Evolutionary conservation across 805 yeast genomes (phyloP).

Genomic region (Blastobotrys terrestris): DNA sequence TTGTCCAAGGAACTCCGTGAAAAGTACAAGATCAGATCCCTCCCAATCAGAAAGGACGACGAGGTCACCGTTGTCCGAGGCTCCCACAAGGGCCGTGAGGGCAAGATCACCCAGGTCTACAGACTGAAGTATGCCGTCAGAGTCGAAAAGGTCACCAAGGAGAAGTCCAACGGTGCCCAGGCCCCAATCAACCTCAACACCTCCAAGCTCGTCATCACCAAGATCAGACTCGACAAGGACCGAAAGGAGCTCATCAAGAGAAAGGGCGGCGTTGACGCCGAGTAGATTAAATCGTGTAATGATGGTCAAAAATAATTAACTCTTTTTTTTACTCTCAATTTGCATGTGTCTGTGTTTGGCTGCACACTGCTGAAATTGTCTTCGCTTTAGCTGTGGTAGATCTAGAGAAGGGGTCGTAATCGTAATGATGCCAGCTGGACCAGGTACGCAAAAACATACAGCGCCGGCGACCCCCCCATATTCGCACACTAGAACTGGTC

Average conservation of each 20-base stretch:
- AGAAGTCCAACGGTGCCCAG: constrained; percentile 96
- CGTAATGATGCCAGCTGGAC: too few species aligned
- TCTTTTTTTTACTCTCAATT: too few species aligned
- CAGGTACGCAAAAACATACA: too few species aligned
- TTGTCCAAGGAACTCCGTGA: constrained; percentile 97
- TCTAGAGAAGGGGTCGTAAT: too few species aligned
- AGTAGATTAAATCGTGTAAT: constrained; percentile 44
- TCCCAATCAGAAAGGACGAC: constrained; percentile 98
- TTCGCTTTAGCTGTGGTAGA: too few species aligned
- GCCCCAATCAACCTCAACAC: constrained; percentile 97
- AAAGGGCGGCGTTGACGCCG: constrained; percentile 92
- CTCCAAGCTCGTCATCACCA: constrained; percentile 98
- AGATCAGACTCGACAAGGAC: constrained; percentile 97
- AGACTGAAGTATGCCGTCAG: constrained; percentile 96
- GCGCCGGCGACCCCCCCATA: too few species aligned
- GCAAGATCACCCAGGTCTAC: constrained; percentile 96
- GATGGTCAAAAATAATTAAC: constrained; percentile 1
- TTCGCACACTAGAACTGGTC: too few species aligned
- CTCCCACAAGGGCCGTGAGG: constrained; percentile 99
- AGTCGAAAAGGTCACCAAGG: constrained; percentile 95
- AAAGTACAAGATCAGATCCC: constrained; percentile 90
- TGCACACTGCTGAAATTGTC: too few species aligned
- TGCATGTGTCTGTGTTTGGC: too few species aligned
- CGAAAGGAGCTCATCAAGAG: constrained; percentile 95
- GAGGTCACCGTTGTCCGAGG: constrained; percentile 96